These are phyloP conservation scores for Diaporthe caulivora DNA, from an alignment of 2,329 filamentous ascomycete genomes.

Conservation along the genomic window DNA sequence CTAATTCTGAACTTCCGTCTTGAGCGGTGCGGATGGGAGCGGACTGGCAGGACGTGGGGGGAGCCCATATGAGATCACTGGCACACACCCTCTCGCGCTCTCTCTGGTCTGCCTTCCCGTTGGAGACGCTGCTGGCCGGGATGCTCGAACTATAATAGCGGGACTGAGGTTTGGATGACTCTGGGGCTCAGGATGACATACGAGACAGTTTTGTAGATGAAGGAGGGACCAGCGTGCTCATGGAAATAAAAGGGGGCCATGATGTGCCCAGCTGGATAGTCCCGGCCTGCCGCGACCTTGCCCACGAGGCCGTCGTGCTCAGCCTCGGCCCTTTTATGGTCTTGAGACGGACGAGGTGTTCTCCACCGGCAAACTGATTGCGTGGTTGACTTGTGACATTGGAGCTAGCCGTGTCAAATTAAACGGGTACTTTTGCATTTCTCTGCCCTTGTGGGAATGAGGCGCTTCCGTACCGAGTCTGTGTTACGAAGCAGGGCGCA, in stretches of 20 bases:
- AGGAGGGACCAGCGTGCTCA: constrained; percentile 7
- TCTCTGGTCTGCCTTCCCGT: neutral
- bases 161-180: constrained; percentile 20
- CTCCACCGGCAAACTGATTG: neutral
- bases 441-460: neutral
- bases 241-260: constrained; percentile 3
- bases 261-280: constrained; percentile 12
- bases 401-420: constrained; percentile 11
- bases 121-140: constrained; percentile 9
- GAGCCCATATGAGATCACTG: constrained; percentile 8
- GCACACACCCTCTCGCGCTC: neutral
- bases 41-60: neutral
- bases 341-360: constrained; percentile 16
- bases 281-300: constrained; percentile 29
- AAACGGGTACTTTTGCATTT: neutral
- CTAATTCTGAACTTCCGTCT: constrained; percentile 22
- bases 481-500: neutral
- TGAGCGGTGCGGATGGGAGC: neutral
- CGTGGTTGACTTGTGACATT: constrained; percentile 8
- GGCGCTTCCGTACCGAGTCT: neutral
- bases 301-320: constrained; percentile 14
- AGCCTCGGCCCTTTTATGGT: constrained; percentile 5
- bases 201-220: constrained; percentile 20
- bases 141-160: constrained; percentile 27
- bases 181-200: constrained; percentile 20